Percentiles rank a stretch among this genome's conserved stretches.
Conservation (phyloP, 306 rosid species). For the Trifolium dubium region DNA sequence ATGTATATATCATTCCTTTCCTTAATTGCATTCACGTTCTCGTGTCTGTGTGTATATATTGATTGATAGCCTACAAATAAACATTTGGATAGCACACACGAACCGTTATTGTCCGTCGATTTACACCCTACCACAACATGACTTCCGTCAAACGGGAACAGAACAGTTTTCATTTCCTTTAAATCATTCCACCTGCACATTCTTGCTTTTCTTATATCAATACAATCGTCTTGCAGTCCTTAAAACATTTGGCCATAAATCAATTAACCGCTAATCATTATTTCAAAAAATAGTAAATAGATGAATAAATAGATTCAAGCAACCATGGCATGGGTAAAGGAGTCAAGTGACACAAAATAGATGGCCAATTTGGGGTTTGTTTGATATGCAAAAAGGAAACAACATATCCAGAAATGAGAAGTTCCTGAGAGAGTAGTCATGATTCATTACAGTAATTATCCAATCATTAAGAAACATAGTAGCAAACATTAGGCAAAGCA, state of each 20-base stretch:
- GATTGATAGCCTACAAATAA: too few relatives aligned
- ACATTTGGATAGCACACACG: too few relatives aligned
- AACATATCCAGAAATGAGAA: neutral
- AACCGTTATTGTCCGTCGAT: too few relatives aligned
- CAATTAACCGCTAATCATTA: neutral
- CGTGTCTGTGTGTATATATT: too few relatives aligned
- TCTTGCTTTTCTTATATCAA: too few relatives aligned
- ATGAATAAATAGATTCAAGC: neutral
- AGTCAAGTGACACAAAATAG: neutral
- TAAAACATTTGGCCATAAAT: neutral
- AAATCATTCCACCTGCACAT: too few relatives aligned
- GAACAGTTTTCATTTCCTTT: too few relatives aligned
- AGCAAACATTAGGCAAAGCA: slow-evolving; percentile 33
- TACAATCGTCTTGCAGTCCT: too few relatives aligned
- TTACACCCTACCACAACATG: too few relatives aligned
- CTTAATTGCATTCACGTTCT: too few relatives aligned
- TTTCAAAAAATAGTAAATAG: neutral
- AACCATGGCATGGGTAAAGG: neutral
- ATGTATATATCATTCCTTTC: too few relatives aligned
- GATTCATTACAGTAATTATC: slow-evolving; percentile 32
- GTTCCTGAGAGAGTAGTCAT: slow-evolving; percentile 17
- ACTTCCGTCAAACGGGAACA: too few relatives aligned
- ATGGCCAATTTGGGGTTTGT: neutral
- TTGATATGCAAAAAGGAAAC: slow-evolving; percentile 11
- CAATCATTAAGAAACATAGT: slow-evolving; percentile 33